Evolutionary conservation across 106 monocot species (phyloP).

Genomic region (Dendrobium catenatum): DNA sequence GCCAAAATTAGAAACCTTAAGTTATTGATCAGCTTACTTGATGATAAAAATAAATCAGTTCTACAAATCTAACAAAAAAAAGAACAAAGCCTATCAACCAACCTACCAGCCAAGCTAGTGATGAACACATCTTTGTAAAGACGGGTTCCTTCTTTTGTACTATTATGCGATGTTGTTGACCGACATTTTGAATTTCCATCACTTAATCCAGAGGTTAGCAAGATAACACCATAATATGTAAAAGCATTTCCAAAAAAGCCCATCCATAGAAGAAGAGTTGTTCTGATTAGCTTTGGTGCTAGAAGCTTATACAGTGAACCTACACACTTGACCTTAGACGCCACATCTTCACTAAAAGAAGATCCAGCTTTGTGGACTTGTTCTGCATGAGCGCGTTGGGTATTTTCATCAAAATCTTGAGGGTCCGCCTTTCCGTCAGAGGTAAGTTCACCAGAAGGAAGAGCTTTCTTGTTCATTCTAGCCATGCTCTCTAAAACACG

Average conservation of each 20-base stretch:
- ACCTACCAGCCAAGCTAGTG: slow-evolving; percentile 66
- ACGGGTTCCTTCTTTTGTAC: slow-evolving; percentile 8
- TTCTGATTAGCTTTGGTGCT: slow-evolving; percentile 41
- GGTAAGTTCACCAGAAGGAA: slow-evolving; percentile 54
- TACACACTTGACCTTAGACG: slow-evolving; percentile 19
- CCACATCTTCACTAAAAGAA: background rate
- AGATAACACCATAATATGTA: slow-evolving; percentile 70
- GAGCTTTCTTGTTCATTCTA: slow-evolving; percentile 33
- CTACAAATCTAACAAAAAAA: background rate
- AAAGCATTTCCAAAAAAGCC: slow-evolving; percentile 78
- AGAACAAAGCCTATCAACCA: background rate
- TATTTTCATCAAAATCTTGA: slow-evolving; percentile 9
- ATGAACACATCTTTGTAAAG: slow-evolving; percentile 71
- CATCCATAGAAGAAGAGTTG: slow-evolving; percentile 77
- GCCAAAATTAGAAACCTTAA: slow-evolving; percentile 9
- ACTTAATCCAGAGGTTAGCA: slow-evolving; percentile 60
- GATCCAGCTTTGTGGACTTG: slow-evolving; percentile 6
- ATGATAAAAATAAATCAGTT: background rate
- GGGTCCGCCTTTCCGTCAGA: slow-evolving; percentile 12
- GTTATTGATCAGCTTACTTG: background rate
- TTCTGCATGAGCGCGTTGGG: slow-evolving; percentile 18
- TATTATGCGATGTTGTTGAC: slow-evolving; percentile 1
- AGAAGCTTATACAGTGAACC: slow-evolving; percentile 30
- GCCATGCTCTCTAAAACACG: slow-evolving; percentile 49
- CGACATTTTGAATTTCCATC: slow-evolving; percentile 17